Conservation (phyloP, 805 yeast species). For the Nakazawaea ishiwadae region DNA sequence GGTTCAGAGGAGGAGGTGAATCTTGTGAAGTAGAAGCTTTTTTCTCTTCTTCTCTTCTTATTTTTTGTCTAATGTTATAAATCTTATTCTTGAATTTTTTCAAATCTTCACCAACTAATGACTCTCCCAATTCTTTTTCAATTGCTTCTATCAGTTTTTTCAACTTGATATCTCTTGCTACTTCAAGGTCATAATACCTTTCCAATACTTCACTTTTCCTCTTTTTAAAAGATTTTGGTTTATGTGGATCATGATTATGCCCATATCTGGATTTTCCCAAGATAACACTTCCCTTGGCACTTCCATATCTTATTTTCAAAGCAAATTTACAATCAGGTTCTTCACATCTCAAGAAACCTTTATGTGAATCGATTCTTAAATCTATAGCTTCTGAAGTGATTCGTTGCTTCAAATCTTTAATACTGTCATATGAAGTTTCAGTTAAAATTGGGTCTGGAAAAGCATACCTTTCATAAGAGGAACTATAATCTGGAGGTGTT, state of each 20-base stretch:
- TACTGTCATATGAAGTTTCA: constrained; percentile 9
- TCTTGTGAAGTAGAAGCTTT: neutral
- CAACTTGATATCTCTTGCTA: constrained; percentile 6
- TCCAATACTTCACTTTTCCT: constrained; percentile 7
- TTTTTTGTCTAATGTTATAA: constrained; percentile 12
- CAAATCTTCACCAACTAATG: constrained; percentile 9
- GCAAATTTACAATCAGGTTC: constrained; percentile 8
- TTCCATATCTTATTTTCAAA: constrained; percentile 11
- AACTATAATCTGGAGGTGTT: constrained; percentile 2
- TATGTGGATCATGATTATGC: constrained; percentile 4
- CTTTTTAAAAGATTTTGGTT: constrained; percentile 1
- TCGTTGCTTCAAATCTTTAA: constrained; percentile 7
- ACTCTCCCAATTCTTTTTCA: constrained; percentile 8
- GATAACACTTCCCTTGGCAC: constrained; percentile 9
- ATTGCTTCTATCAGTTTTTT: constrained; percentile 9
- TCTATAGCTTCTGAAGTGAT: constrained; percentile 4
- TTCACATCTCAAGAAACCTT: constrained; percentile 11
- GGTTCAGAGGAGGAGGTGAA: neutral
- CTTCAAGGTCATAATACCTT: constrained; percentile 6
- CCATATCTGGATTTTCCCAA: constrained; percentile 8
- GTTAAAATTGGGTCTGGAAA: constrained; percentile 5
- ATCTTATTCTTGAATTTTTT: constrained; percentile 12
- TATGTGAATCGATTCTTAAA: constrained; percentile 10
- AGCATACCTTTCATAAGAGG: constrained; percentile 4
- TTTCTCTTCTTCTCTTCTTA: constrained; percentile 9